These are phyloP conservation scores for Plasmodium gallinaceum DNA, from an alignment of 169 alveolate genomes.

Conservation along the genomic window DNA sequence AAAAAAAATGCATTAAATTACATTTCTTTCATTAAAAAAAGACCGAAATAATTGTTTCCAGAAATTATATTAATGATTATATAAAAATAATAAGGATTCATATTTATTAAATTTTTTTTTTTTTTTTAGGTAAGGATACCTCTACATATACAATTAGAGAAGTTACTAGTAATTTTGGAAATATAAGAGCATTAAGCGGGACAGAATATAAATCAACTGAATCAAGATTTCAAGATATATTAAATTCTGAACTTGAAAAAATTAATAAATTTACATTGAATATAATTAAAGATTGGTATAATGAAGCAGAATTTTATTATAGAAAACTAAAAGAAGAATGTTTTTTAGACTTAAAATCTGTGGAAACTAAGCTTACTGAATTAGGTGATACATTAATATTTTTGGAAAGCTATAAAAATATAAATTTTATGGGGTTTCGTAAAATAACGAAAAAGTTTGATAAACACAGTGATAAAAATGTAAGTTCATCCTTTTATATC, in stretches of 20 bases:
- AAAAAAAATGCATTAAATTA: no score
- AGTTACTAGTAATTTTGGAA: slow-evolving; percentile 82
- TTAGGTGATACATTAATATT: slow-evolving; percentile 78
- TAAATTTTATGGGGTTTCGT: slow-evolving; percentile 85
- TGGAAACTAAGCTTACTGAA: slow-evolving; percentile 58
- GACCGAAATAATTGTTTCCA: no score
- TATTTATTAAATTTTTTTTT: not conserved
- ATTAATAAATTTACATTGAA: slow-evolving; percentile 78
- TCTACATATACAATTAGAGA: slow-evolving; percentile 83
- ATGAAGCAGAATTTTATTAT: not conserved
- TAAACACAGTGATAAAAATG: slow-evolving; percentile 80
- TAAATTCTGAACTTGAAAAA: slow-evolving; percentile 84
- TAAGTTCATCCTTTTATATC: slow-evolving; percentile 82
- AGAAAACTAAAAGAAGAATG: not conserved
- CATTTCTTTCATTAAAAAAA: no score
- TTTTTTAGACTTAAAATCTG: not conserved
- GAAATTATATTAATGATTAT: not conserved
- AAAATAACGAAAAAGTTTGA: slow-evolving; percentile 87
- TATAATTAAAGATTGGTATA: slow-evolving; percentile 32
- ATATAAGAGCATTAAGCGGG: slow-evolving; percentile 83
- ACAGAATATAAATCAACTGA: slow-evolving; percentile 84
- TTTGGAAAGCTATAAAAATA: slow-evolving; percentile 78
- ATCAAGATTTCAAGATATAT: slow-evolving; percentile 84
- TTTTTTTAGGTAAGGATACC: slow-evolving; percentile 78
- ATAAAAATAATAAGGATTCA: not conserved